A percentile compares a stretch with the other conserved stretches of the same genome.
Conservation (phyloP, 768 basidiomycete genomes). For the Suillus lakei region DNA sequence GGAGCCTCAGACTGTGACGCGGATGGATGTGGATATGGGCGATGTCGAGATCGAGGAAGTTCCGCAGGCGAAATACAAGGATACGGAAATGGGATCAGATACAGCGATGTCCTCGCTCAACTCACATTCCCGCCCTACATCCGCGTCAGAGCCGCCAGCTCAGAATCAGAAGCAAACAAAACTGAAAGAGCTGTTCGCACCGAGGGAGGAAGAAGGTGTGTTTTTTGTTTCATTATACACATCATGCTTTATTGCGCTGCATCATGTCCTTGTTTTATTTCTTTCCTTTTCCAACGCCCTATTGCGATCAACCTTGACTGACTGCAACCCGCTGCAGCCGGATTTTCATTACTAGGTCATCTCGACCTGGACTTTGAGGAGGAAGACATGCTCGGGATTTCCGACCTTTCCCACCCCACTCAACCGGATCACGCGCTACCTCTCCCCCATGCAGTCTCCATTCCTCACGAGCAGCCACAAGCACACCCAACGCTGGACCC, state of each 20-base stretch:
- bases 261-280: background rate
- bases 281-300: background rate
- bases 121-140: background rate
- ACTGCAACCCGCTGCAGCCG: constrained; percentile 39
- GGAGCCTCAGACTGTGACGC: constrained; percentile 17
- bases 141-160: background rate
- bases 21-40: constrained; percentile 20
- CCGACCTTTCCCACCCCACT: constrained; percentile 27
- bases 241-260: background rate
- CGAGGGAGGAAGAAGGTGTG: constrained; percentile 68
- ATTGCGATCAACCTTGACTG: background rate
- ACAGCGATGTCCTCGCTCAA: background rate
- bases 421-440: constrained; percentile 6
- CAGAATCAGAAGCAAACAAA: constrained; percentile 31
- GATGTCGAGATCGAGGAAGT: constrained; percentile 30
- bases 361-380: constrained; percentile 76
- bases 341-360: constrained; percentile 78
- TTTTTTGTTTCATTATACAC: background rate
- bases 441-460: constrained; percentile 5
- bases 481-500: constrained; percentile 50
- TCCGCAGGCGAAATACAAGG: constrained; percentile 15
- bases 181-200: constrained; percentile 78
- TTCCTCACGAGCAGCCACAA: constrained; percentile 14
- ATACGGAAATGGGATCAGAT: background rate
- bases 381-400: constrained; percentile 48